Conservation (phyloP, 202 grass and related monocot species). For the Schoenoplectus triqueter region DNA sequence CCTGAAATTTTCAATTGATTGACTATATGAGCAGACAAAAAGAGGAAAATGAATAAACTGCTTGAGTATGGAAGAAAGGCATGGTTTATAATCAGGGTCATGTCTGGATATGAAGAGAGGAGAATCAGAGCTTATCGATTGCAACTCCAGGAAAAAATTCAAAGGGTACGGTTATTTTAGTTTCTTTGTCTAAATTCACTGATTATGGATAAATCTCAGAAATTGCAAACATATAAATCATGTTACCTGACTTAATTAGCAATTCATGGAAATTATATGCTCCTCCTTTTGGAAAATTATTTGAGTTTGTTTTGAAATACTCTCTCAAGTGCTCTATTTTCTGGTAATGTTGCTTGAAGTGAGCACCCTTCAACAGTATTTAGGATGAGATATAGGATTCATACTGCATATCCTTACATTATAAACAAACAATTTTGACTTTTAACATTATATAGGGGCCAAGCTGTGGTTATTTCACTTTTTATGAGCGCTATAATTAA, state of each 20-base stretch:
- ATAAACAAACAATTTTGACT: not conserved
- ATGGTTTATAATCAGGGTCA: conserved; percentile 79
- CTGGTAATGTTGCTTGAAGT: not conserved
- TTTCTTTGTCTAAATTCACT: not conserved
- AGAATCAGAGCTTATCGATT: conserved; percentile 83
- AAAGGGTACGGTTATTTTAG: conserved; percentile 43
- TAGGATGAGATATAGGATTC: not conserved
- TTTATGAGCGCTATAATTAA: not conserved
- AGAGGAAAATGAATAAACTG: conserved; percentile 69
- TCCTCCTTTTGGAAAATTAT: no score
- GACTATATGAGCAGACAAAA: not conserved
- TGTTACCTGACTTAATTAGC: not conserved
- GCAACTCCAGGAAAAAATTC: conserved; percentile 68
- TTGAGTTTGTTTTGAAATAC: not conserved
- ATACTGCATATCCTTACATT: not conserved
- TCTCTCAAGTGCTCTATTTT: not conserved
- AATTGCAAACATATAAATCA: not conserved
- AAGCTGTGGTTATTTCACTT: not conserved
- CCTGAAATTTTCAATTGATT: conserved; percentile 5
- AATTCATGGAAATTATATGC: not conserved
- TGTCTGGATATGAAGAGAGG: conserved; percentile 90
- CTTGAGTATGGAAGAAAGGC: conserved; percentile 75
- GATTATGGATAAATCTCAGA: conserved; percentile 3
- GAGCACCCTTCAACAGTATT: not conserved
- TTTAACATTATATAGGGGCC: not conserved